phyloP scores from a whole-genome alignment of 208 protist genomes.

The Leishmania lainsoni region DNA sequence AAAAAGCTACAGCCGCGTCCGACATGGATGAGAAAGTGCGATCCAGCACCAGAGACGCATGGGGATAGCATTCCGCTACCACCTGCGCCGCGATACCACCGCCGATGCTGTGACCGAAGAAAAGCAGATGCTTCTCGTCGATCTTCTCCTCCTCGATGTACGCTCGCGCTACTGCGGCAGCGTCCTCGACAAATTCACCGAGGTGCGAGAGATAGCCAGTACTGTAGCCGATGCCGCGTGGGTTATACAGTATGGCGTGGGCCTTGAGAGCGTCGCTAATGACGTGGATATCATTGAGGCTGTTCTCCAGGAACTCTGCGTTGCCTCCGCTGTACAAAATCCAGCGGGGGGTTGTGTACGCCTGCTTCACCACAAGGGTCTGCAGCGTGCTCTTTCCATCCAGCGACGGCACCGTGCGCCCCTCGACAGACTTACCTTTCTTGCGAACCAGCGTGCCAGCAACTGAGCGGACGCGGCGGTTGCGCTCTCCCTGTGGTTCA shows the following conservation, averaged over 20 bases:
- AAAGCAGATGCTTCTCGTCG: constrained; percentile 38
- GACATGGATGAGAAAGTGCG: constrained; percentile 75
- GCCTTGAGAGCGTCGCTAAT: constrained; percentile 47
- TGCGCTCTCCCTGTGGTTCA: constrained; percentile 42
- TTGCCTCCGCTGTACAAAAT: constrained; percentile 86
- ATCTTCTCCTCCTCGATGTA: constrained; percentile 46
- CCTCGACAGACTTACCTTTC: constrained; percentile 28
- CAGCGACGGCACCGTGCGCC: constrained; percentile 24
- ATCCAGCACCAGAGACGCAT: constrained; percentile 65
- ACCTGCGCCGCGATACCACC: constrained; percentile 62
- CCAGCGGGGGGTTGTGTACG: constrained; percentile 50
- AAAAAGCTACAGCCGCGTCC: constrained; percentile 71
- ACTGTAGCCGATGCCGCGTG: constrained; percentile 74
- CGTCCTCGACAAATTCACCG: constrained; percentile 69
- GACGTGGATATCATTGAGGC: constrained; percentile 30
- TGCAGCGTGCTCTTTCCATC: constrained; percentile 46
- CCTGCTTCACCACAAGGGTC: constrained; percentile 41
- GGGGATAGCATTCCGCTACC: constrained; percentile 32
- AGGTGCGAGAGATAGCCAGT: constrained; percentile 54
- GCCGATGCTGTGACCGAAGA: constrained; percentile 88
- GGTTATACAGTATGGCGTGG: constrained; percentile 82
- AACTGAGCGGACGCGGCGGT: constrained; percentile 22
- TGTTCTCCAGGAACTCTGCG: constrained; percentile 75
- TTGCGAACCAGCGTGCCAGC: constrained; percentile 21
- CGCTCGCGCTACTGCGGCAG: constrained; percentile 40